Evolutionary conservation across 352 stramenopile species (phyloP), one percentile per base, ranked within the genome.

Genomic region (Pythium aristosporum): DNA sequence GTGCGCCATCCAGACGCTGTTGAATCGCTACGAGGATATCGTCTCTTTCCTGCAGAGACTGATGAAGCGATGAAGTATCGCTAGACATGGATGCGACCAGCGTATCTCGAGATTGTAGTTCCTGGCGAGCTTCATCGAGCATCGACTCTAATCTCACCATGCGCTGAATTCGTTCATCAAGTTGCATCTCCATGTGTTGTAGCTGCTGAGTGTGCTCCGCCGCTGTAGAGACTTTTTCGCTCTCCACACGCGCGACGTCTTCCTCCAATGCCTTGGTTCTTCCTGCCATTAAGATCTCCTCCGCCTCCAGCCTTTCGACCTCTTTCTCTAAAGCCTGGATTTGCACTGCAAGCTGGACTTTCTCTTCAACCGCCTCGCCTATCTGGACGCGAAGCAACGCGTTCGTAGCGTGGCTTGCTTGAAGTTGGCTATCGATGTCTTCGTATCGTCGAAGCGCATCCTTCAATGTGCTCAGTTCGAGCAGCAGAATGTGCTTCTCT

Each of bases 401-500:
- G 5, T 62, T 51, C 20, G 57, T 53, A 18, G 54, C 48, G 12
- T 68, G 65, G 11, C 47, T 68, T 3, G 58, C 46, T 3, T 16
- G 36, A 12, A 83, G 60, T 0, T 69, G 68, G 23, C 43, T 32
- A 52, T 87, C 74, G 20, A 87, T 62, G 3, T 63, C 67, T 61
- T 85, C 72, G 1, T 82, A 64, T 12, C 85, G 67, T 2, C 47
- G 61, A 48, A 85, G 53, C n/a, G 59, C 72, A 5, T 85, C 77
- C 21, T 77, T 83, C 1, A 71, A 49, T 5, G 77, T 68, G 0
- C 62, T 68, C 8, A 90, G 50, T 44, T 90, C 77, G 10, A 85
- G 57, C 44, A 71, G 55, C 16, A 87, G 64, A 36, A 87, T 42
- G 15, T 85, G 67, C 47, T 74, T 79, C 50, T 88, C 79, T 1